phyloP scores from a whole-genome alignment of 176 grass and related monocot species.

The Cenchrus fungigraminus region DNA sequence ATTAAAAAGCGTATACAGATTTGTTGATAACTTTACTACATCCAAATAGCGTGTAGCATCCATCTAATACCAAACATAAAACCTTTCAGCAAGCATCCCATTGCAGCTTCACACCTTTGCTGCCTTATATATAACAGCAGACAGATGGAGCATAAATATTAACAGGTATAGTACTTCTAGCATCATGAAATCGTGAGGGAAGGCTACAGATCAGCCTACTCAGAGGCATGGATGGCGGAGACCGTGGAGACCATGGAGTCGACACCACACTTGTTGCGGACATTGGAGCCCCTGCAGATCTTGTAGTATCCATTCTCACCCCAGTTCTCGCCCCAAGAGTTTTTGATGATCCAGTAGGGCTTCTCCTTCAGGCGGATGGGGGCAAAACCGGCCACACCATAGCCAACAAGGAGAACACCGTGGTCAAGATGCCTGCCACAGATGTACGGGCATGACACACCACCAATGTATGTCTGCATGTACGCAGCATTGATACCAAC shows the following conservation, averaged over 20 bases:
- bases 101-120: slow-evolving; percentile 50
- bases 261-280: slow-evolving; percentile 72
- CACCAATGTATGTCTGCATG: slow-evolving; percentile 79
- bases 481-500: slow-evolving; percentile 83
- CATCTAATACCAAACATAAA: slow-evolving; percentile 31
- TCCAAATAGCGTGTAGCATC: slow-evolving; percentile 53
- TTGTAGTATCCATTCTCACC: slow-evolving; percentile 87
- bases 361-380: slow-evolving; percentile 91
- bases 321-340: slow-evolving; percentile 89
- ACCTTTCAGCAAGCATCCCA: slow-evolving; percentile 28
- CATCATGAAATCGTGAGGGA: slow-evolving; percentile 18
- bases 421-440: no score
- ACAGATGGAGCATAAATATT: slow-evolving; percentile 42
- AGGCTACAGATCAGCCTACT: slow-evolving; percentile 40
- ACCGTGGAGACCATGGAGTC: slow-evolving; percentile 87
- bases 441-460: no score
- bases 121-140: slow-evolving; percentile 37
- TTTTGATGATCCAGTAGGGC: slow-evolving; percentile 95
- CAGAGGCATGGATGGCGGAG: slow-evolving; percentile 38
- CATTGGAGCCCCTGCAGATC: slow-evolving; percentile 82
- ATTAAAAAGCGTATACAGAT: slow-evolving; percentile 9
- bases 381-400: slow-evolving; percentile 64
- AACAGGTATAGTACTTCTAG: slow-evolving; percentile 2
- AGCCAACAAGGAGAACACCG: background rate
- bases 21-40: slow-evolving; percentile 31